phyloP scores from a whole-genome alignment of 176 grass and related monocot species.

The Triticum timopheevii region DNA sequence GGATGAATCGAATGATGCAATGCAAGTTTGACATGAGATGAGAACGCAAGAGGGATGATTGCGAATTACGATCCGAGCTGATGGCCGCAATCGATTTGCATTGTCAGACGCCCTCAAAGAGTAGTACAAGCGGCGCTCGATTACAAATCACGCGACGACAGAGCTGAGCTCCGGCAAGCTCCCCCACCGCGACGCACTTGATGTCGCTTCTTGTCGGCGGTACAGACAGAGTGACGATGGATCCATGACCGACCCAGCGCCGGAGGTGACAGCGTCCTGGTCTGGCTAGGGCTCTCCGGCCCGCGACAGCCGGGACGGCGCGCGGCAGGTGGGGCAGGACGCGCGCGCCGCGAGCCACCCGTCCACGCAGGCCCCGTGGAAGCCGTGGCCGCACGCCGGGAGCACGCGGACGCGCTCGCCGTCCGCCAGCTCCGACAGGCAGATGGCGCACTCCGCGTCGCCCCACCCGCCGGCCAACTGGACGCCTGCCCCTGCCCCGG shows the following conservation, averaged over 20 bases:
- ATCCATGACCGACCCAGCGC: not conserved
- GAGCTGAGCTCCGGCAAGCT: not conserved
- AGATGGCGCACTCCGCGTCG: slow-evolving; percentile 70
- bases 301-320: slow-evolving; percentile 32
- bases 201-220: not conserved
- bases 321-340: slow-evolving; percentile 78
- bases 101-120: not conserved
- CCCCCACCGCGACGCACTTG: not conserved
- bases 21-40: not conserved
- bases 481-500: not conserved
- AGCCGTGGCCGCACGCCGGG: slow-evolving; percentile 67
- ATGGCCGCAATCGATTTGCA: not conserved
- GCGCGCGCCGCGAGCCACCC: slow-evolving; percentile 63
- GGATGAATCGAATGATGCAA: not conserved
- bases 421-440: slow-evolving; percentile 61
- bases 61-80: not conserved
- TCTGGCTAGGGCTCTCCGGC: slow-evolving; percentile 31
- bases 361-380: slow-evolving; percentile 71
- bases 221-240: not conserved
- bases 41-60: not conserved
- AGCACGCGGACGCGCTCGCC: slow-evolving; percentile 64
- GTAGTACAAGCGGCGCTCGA: not conserved
- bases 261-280: not conserved
- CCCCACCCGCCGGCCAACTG: slow-evolving; percentile 25
- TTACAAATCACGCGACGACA: not conserved